Percentiles rank a stretch among this genome's conserved stretches.
Evolutionary conservation across 2,329 filamentous ascomycete genomes (phyloP).

Genomic region (Cladosporium velox): DNA sequence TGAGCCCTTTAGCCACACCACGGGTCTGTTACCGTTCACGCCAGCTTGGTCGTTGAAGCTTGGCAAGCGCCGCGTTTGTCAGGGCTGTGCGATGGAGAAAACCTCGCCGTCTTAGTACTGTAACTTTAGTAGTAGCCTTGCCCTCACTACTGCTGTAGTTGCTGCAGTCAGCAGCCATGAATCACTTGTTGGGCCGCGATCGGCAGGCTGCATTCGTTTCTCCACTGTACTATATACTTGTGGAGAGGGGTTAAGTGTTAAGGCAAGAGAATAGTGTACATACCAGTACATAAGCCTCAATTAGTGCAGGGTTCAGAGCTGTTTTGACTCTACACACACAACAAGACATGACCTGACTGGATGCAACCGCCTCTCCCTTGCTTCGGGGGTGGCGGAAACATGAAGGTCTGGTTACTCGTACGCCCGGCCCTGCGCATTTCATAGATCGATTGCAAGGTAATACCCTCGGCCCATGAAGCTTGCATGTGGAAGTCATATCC

Average conservation of each 20-base stretch:
- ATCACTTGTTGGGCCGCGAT: conserved; percentile 7
- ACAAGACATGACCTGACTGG: background rate
- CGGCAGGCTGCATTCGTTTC: background rate
- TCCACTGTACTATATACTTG: background rate
- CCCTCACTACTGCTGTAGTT: background rate
- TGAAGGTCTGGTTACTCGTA: background rate
- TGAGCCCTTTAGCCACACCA: background rate
- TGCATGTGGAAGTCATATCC: conserved; percentile 14
- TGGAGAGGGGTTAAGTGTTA: background rate
- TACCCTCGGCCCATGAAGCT: conserved; percentile 5
- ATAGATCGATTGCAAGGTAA: background rate
- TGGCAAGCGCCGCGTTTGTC: background rate
- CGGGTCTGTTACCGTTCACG: background rate
- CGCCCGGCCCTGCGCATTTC: background rate
- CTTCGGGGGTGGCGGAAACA: background rate
- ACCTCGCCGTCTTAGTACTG: background rate
- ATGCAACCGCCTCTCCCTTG: background rate
- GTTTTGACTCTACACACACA: background rate
- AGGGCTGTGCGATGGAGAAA: background rate
- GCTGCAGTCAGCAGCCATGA: conserved; percentile 6
- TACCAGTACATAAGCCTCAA: background rate
- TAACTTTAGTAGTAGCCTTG: background rate
- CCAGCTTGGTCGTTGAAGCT: background rate
- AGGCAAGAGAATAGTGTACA: background rate
- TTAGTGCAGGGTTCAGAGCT: background rate